Evolutionary conservation across 345 rosid species (phyloP), one percentile per base, ranked within the genome.

Genomic region (Ceriops zippeliana): DNA sequence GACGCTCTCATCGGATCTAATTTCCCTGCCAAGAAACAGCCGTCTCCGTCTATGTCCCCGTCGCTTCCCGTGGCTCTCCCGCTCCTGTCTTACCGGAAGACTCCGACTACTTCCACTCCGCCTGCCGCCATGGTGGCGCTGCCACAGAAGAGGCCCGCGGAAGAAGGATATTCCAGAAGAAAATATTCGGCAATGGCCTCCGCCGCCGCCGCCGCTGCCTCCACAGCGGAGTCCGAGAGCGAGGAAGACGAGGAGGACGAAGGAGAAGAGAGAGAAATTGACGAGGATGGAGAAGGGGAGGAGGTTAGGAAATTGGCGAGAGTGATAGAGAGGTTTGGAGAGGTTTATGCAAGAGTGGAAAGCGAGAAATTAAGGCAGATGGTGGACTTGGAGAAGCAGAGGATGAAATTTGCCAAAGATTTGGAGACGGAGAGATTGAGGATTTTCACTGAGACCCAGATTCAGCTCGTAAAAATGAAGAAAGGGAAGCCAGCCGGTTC

Each of bases 351-450:
- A 79, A 85, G 87, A 32, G 89, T 96, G 24, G 99, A 92, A 65
- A 92, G 84, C 65, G 93, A 85, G 79, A 96, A 92, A 74, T 67
- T 89, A 74, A 92, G 85, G 79, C 97, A 96, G 59, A 90, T 92
- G 99, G 88, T 92, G 66, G 99, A 96, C 73, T 70, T 96, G 85
- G 99, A 96, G 88, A 96, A 92, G 83, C 99, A 96, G 76, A 84
- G 98, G 77, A 92, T 96, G 99, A 79, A 89, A 74, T 92, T 96
- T 34, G 85, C 96, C 16, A 96, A 87, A 79, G 99, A 92, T 73
- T 80, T 96, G 83, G 99, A 96, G 80, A 88, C 84, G 72, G 97
- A 96, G 83, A 89, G 99, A 83, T 84, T 96, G 98, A 79, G 85
- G 78, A 86, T 96, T 64, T 92, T 96, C 67, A 89, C 92, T 20